Percentiles rank a stretch among this genome's conserved stretches.
phyloP scores from a whole-genome alignment of 768 basidiomycete species.

The Russula sp. region DNA sequence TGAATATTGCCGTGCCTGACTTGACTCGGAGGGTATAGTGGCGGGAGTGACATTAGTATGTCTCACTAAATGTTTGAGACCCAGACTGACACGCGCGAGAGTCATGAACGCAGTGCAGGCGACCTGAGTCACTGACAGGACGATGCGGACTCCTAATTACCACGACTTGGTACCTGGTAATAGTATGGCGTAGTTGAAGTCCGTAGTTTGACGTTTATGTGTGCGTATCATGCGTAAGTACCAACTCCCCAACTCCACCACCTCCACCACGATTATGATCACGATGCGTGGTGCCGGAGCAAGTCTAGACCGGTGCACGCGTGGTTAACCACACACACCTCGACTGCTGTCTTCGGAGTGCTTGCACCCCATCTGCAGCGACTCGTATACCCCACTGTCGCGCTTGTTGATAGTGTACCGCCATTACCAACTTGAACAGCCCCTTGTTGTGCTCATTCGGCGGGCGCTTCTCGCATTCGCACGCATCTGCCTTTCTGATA shows the following conservation, averaged over 20 bases:
- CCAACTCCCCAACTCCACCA: background rate
- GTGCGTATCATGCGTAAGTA: background rate
- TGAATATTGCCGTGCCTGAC: too few relatives aligned
- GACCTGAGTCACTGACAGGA: background rate
- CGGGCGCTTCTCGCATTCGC: slow-evolving; percentile 6
- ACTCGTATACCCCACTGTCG: background rate
- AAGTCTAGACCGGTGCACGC: background rate
- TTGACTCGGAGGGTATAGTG: too few relatives aligned
- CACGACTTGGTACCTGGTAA: background rate
- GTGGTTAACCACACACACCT: background rate
- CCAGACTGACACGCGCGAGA: background rate
- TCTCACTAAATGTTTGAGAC: background rate
- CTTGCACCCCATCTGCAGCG: too few relatives aligned
- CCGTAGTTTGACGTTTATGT: background rate
- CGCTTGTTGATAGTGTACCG: background rate
- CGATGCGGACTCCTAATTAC: background rate
- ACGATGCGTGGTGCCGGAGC: background rate
- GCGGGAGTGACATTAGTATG: too few relatives aligned
- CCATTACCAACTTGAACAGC: background rate
- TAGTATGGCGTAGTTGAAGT: background rate
- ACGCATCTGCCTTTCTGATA: background rate
- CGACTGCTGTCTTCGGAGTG: background rate
- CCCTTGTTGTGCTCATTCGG: background rate
- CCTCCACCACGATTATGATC: background rate
- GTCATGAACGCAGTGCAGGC: background rate